These are phyloP conservation scores for Phytophthora aleatoria DNA, from an alignment of 352 stramenopile species.

Conservation along the genomic window DNA sequence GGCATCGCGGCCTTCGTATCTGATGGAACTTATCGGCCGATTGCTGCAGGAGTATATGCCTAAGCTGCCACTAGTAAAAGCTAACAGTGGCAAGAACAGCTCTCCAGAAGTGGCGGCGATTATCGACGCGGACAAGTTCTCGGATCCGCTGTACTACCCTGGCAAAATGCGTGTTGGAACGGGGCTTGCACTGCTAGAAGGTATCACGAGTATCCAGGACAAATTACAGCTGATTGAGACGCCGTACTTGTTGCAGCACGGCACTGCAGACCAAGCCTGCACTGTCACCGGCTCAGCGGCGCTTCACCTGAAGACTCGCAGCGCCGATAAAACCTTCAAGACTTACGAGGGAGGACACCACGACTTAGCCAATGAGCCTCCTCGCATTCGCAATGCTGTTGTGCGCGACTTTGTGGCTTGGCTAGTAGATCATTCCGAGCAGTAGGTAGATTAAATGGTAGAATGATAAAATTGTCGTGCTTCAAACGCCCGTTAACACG, in stretches of 20 bases:
- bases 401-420: conserved; percentile 75
- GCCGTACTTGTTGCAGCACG: conserved; percentile 82
- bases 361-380: conserved; percentile 78
- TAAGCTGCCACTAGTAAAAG: conserved; percentile 66
- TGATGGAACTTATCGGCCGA: conserved; percentile 55
- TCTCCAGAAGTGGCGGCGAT: conserved; percentile 60
- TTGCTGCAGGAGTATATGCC: conserved; percentile 59
- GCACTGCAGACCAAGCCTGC: conserved; percentile 68
- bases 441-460: conserved; percentile 9
- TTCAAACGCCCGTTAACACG: background rate
- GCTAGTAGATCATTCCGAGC: conserved; percentile 51
- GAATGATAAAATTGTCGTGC: conserved; percentile 3
- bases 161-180: conserved; percentile 77
- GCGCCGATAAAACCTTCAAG: conserved; percentile 75
- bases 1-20: conserved; percentile 47
- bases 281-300: conserved; percentile 68
- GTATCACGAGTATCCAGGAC: conserved; percentile 57
- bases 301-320: conserved; percentile 58
- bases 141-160: conserved; percentile 77
- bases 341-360: conserved; percentile 61
- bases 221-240: conserved; percentile 65
- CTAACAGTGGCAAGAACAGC: conserved; percentile 66
- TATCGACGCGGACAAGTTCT: conserved; percentile 56
- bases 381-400: conserved; percentile 60
- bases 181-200: conserved; percentile 69